These are phyloP conservation scores for Pholiota molesta DNA, from an alignment of 768 basidiomycete genomes.

Conservation along the genomic window DNA sequence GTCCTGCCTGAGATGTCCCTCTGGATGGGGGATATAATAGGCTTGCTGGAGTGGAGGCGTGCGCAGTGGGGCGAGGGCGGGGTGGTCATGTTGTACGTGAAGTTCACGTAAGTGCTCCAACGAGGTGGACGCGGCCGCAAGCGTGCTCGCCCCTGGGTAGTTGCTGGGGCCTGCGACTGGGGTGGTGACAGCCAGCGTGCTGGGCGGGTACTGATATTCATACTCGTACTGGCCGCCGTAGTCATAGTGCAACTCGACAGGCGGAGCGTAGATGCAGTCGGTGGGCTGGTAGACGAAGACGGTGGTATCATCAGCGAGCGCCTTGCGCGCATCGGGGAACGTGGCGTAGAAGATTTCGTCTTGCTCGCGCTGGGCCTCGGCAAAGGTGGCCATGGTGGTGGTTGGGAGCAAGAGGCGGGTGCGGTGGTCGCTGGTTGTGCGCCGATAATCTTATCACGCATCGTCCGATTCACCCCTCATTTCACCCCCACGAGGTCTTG, in stretches of 20 bases:
- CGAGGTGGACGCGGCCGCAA: background rate
- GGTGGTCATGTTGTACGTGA: background rate
- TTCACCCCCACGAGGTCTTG: slow-evolving; percentile 7
- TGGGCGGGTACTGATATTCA: slow-evolving; percentile 4
- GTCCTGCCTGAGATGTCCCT: background rate
- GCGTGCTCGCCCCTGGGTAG: background rate
- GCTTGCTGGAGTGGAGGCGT: slow-evolving; percentile 4
- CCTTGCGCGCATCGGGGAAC: slow-evolving; percentile 35
- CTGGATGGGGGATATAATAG: background rate
- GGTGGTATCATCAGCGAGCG: background rate
- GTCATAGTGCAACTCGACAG: background rate
- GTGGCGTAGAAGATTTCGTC: slow-evolving; percentile 43
- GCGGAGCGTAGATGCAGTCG: background rate
- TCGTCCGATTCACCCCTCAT: slow-evolving; percentile 4
- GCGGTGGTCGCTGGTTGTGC: background rate
- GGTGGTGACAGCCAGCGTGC: background rate
- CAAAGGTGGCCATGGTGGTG: slow-evolving; percentile 24
- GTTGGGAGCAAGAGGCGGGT: slow-evolving; percentile 5
- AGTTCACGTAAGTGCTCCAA: background rate
- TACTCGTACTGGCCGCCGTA: background rate
- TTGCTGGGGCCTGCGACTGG: slow-evolving; percentile 1
- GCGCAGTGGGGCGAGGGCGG: background rate
- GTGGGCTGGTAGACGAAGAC: slow-evolving; percentile 1
- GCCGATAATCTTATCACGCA: slow-evolving; percentile 14
- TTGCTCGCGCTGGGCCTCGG: slow-evolving; percentile 34